Base-by-base conservation (phyloP, 768 basidiomycete species). In the Hemileccinum rubropunctum region DNA sequence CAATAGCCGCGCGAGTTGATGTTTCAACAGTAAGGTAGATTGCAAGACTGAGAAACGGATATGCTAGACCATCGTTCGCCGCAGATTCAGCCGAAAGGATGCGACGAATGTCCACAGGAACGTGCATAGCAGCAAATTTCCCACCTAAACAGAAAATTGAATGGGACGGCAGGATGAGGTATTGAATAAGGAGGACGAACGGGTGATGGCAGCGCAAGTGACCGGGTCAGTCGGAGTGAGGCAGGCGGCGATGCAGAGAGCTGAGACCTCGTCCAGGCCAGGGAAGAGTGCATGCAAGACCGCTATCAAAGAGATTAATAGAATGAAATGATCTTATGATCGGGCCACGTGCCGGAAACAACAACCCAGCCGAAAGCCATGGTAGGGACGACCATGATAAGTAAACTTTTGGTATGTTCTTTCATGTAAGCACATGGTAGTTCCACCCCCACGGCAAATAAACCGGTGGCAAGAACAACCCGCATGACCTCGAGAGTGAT, bases 391-490 rank as follows among this genome's bases (percentile, higher is more conserved):
- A 91, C 83, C 80, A 90, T 80, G 35, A 79, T 64, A 3, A 83
- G 51, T 0, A 91, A 70, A 34, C 89, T 81, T 58, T 78, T 85
- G 36, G 81, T 88, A 60, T 95, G 91, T 26, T 84, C 77, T 21
- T 75, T 74, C 77, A 98, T 82, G 72, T 98, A 98, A 1, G 83
- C 80, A 48, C 81, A 75, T 0, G 95, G 95, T 30, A 98, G 75
- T 65, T 99, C 95, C 21, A 95, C 91, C 3, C 95, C 95, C 28
- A 98, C 91, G 7, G 95, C 90, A 60, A 99, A 99, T 2, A 98
- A 81, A 23, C 92, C 91, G 2, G 89, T 86, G 3, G 87, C 95
- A 39, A 99, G 87, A 43, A 97, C 88, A 30, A 97, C 70, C 9
- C 94, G 79, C 72, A 86, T 94, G 15, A 95, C 71, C 67, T 95